Evolutionary conservation across 345 rosid genomes (phyloP), one percentile per base, ranked within the genome.

Genomic region (Gossypium stocksii): DNA sequence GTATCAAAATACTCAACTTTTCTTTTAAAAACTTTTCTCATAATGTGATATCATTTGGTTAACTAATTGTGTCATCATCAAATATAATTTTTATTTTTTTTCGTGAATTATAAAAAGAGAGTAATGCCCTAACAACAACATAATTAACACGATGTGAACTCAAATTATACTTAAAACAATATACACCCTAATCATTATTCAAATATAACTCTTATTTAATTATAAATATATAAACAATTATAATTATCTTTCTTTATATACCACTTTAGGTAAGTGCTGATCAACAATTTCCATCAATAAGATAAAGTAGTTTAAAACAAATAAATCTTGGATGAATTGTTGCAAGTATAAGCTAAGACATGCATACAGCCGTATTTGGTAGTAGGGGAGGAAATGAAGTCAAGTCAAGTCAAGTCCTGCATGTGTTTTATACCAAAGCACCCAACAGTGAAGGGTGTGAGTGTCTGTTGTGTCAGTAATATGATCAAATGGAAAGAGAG

Each of bases 151-250:
- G 7, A 34, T 0, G 4, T 34, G 0, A 34, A 4, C 1, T 5
- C 1, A 5, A 5, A 34, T 0, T 1, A 34, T 0, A 34, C 0
- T 34, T 34, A 1, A 0, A 0, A 34, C 0, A 5, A 34, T 34
- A 0, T 4, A 34, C 7, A 34, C 7, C 1, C 0, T 34, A 0
- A 34, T 5, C 41, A 34, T 34, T 1, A 34, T 34, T 34, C 0
- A 34, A 34, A 34, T 34, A 34, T 5, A 34, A 34, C 41, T 34
- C 7, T 34, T 34, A 1, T 34, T 5, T 34, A 5, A 34, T 34
- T 5, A 34, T 34, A 34, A 5, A 34, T 34, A 0, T 34, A 34
- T 34, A 34, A 34, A 6, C 41, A 48, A 48, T 1, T 51, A 51
- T 20, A 57, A 12, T 22, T 57, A 20, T 10, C 29, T 57, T 20